These are phyloP conservation scores for Stylosanthes scabra DNA, from an alignment of 331 rosid genomes.

Conservation along the genomic window DNA sequence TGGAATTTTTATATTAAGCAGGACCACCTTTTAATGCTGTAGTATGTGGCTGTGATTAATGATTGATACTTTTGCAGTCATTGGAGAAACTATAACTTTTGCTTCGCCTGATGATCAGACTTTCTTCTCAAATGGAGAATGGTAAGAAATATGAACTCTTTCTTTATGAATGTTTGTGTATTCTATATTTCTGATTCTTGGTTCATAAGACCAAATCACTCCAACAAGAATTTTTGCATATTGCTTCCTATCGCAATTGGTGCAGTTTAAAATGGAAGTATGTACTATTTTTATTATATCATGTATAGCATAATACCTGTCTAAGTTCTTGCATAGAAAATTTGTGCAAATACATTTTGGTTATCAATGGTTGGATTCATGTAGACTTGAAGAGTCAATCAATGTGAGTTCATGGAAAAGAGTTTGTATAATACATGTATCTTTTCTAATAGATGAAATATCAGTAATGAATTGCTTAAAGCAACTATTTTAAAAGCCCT, in stretches of 20 bases:
- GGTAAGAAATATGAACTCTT: constrained; percentile 48
- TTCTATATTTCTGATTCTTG: constrained; percentile 1
- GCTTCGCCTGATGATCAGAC: no score
- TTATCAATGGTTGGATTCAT: background rate
- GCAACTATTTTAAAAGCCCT: constrained; percentile 1
- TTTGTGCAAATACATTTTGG: background rate
- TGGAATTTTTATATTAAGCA: constrained; percentile 9
- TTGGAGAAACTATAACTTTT: no score
- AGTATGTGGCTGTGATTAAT: constrained; percentile 31
- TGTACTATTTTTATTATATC: background rate
- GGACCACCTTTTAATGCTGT: constrained; percentile 13
- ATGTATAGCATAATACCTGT: background rate
- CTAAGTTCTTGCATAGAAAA: background rate
- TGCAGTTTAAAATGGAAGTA: constrained; percentile 2
- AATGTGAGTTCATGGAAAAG: background rate
- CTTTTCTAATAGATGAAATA: background rate
- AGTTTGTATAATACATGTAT: background rate
- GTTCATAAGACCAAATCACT: constrained; percentile 29
- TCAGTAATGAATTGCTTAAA: background rate
- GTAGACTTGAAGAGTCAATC: background rate
- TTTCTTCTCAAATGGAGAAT: no score
- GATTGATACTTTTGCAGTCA: constrained; percentile 51
- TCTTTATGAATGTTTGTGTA: constrained; percentile 15
- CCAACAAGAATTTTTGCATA: background rate
- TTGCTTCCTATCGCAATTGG: background rate